These are phyloP conservation scores for Aureobasidium sp. DNA, from an alignment of 2,329 filamentous ascomycete species.

Conservation along the genomic window DNA sequence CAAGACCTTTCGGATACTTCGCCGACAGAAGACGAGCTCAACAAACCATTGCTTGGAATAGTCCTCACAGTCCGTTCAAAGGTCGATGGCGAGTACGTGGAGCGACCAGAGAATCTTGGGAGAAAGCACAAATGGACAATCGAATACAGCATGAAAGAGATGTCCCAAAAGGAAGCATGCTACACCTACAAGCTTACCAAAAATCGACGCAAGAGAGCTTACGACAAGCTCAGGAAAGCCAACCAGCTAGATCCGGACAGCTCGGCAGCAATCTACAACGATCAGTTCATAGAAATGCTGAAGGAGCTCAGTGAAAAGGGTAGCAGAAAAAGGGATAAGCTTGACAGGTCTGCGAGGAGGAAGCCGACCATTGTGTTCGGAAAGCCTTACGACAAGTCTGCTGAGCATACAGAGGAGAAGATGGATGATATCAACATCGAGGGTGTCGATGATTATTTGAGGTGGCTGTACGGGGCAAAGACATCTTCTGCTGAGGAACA, in stretches of 20 bases:
- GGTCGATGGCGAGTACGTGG: slow-evolving; percentile 58
- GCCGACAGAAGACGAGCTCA: slow-evolving; percentile 14
- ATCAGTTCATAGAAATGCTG: slow-evolving; percentile 40
- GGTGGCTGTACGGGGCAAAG: slow-evolving; percentile 18
- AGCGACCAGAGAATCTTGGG: slow-evolving; percentile 50
- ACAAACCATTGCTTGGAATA: slow-evolving; percentile 55
- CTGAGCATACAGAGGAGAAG: not conserved
- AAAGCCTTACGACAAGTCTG: not conserved
- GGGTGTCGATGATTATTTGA: slow-evolving; percentile 21
- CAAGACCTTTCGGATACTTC: not conserved
- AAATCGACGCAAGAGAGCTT: slow-evolving; percentile 46
- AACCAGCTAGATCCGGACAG: slow-evolving; percentile 29
- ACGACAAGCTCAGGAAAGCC: slow-evolving; percentile 31
- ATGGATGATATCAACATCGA: slow-evolving; percentile 15
- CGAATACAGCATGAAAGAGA: slow-evolving; percentile 69
- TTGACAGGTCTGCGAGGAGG: slow-evolving; percentile 48
- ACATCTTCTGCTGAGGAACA: not conserved
- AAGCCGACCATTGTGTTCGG: slow-evolving; percentile 33
- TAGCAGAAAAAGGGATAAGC: slow-evolving; percentile 48
- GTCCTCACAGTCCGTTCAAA: slow-evolving; percentile 65
- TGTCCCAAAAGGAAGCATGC: slow-evolving; percentile 41
- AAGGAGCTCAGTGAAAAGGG: slow-evolving; percentile 49
- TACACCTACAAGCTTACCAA: slow-evolving; percentile 52
- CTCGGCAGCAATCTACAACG: not conserved
- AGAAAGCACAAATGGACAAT: slow-evolving; percentile 57